Percentiles rank a stretch among this genome's conserved stretches.
These are phyloP conservation scores for Dittrichia graveolens DNA, from an alignment of 129 eudicot species.

Conservation along the genomic window DNA sequence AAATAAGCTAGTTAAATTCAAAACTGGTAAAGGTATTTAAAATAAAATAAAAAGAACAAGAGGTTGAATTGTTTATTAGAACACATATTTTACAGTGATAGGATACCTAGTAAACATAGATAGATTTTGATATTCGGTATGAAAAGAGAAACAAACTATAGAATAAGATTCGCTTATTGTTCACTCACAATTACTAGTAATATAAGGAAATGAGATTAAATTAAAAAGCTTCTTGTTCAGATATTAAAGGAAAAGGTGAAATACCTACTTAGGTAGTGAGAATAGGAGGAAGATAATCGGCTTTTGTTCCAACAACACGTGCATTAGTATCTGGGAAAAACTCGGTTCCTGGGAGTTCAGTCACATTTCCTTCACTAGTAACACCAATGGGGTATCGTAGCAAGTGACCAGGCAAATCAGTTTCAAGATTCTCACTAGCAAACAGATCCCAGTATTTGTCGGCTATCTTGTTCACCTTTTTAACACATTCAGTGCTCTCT, in stretches of 20 bases:
- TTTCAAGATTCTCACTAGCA: constrained; percentile 55
- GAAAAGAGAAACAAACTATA: neutral
- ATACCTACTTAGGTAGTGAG: constrained; percentile 43
- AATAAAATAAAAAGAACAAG: neutral
- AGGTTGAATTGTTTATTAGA: constrained; percentile 4
- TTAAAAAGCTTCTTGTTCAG: constrained; percentile 17
- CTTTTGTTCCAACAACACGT: constrained; percentile 59
- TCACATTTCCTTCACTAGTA: constrained; percentile 50
- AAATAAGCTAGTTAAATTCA: too few species aligned
- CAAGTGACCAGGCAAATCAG: constrained; percentile 83
- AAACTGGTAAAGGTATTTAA: neutral
- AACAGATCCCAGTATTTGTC: constrained; percentile 76
- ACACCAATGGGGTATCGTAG: constrained; percentile 70
- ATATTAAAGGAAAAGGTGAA: neutral
- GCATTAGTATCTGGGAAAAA: constrained; percentile 79
- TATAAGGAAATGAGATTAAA: constrained; percentile 20
- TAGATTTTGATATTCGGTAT: constrained; percentile 4
- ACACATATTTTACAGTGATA: constrained; percentile 27
- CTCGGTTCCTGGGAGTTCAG: constrained; percentile 67
- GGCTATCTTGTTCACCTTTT: constrained; percentile 58
- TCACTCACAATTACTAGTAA: constrained; percentile 19
- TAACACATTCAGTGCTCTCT: constrained; percentile 53
- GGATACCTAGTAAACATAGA: neutral
- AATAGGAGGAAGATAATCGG: constrained; percentile 49
- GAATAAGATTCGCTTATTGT: neutral